A percentile compares a stretch with the other conserved stretches of the same genome.
phyloP scores from a whole-genome alignment of 2,329 filamentous ascomycete genomes.

The Phialophora chinensis region DNA sequence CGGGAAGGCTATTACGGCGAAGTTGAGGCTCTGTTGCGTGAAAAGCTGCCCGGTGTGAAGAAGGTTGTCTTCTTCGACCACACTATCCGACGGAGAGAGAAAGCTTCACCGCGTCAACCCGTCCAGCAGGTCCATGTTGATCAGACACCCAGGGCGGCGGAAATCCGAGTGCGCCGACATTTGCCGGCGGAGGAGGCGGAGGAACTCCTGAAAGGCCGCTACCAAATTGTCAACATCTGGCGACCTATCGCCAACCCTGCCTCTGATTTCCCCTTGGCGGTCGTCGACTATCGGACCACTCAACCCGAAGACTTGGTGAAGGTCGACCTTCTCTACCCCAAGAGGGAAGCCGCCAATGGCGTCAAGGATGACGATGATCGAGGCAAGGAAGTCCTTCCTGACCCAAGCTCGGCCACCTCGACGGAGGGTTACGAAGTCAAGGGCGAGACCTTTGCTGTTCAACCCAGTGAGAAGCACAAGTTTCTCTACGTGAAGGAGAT shows the following conservation, averaged over 20 bases:
- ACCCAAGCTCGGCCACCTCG: constrained; percentile 53
- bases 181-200: constrained; percentile 62
- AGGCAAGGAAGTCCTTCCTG: constrained; percentile 63
- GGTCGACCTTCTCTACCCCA: constrained; percentile 68
- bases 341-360: constrained; percentile 57
- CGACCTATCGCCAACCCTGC: constrained; percentile 69
- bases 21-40: constrained; percentile 63
- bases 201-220: constrained; percentile 62
- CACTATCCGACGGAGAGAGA: constrained; percentile 65
- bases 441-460: constrained; percentile 68
- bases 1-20: constrained; percentile 66
- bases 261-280: constrained; percentile 70
- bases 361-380: constrained; percentile 59
- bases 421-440: constrained; percentile 67
- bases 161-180: constrained; percentile 66
- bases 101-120: constrained; percentile 65
- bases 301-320: constrained; percentile 63
- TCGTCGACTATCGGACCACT: constrained; percentile 69
- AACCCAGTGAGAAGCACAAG: constrained; percentile 62
- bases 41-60: constrained; percentile 61
- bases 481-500: constrained; percentile 73
- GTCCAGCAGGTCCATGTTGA: constrained; percentile 75
- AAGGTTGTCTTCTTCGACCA: constrained; percentile 75
- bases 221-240: constrained; percentile 75
- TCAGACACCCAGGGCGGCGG: constrained; percentile 69